These are phyloP conservation scores for Nephelium lappaceum DNA, from an alignment of 345 rosid species.

Conservation along the genomic window DNA sequence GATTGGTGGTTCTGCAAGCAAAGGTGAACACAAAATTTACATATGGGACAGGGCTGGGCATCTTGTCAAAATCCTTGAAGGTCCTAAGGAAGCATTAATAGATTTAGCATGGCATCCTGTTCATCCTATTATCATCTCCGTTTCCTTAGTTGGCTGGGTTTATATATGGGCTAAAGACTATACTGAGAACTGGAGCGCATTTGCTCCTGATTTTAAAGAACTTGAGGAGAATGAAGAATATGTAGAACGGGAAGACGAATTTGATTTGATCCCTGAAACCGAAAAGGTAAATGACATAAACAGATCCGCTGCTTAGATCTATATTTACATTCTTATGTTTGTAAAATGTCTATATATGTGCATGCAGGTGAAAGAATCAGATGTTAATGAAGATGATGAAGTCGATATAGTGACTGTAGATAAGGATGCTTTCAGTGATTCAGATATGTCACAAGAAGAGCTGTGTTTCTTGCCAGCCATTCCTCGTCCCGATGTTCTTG, in stretches of 20 bases:
- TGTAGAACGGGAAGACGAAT: conserved; percentile 95
- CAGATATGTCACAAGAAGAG: conserved; percentile 95
- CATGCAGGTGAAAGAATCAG: conserved; percentile 75
- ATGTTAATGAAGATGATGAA: conserved; percentile 89
- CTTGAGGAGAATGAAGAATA: conserved; percentile 99
- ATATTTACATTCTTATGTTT: conserved; percentile 13
- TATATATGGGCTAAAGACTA: conserved; percentile 99
- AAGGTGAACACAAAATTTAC: conserved; percentile 98
- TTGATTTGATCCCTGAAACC: conserved; percentile 87
- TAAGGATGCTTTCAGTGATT: conserved; percentile 87
- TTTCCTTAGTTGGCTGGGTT: conserved; percentile 87
- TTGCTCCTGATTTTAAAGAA: conserved; percentile 99
- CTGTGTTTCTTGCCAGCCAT: conserved; percentile 86
- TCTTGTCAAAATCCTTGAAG: conserved; percentile 98
- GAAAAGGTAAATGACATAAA: conserved; percentile 65
- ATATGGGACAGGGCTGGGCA: conserved; percentile 98
- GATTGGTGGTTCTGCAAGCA: conserved; percentile 94
- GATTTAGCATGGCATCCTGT: conserved; percentile 99
- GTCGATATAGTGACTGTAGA: conserved; percentile 90
- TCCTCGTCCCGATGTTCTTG: conserved; percentile 81
- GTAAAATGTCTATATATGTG: conserved; percentile 24
- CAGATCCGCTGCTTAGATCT: neutral
- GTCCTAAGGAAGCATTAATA: conserved; percentile 95
- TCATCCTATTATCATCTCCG: conserved; percentile 90
- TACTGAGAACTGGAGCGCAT: conserved; percentile 99